Percentiles rank a stretch among this genome's conserved stretches.
These are phyloP conservation scores for Tetracentron sinense DNA, from an alignment of 164 flowering plant species.

Conservation along the genomic window DNA sequence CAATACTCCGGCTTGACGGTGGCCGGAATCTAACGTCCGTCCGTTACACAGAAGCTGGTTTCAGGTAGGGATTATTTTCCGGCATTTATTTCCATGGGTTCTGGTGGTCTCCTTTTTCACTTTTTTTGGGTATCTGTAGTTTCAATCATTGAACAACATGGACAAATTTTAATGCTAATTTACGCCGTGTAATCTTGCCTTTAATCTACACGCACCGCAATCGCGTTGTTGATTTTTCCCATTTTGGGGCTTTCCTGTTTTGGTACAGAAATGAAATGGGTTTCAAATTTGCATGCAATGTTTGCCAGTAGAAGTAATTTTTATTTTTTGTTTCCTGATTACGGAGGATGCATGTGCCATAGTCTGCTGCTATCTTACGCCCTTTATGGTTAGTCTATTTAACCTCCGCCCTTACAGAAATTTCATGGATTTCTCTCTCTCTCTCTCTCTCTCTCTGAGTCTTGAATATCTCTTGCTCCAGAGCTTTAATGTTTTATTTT, in stretches of 20 bases:
- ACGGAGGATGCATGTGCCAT: neutral
- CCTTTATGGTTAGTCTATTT: neutral
- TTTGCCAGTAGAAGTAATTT: neutral
- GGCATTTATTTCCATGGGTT: neutral
- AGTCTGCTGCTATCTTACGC: conserved; percentile 1
- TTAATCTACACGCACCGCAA: neutral
- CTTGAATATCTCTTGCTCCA: too few relatives aligned
- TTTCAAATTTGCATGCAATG: neutral
- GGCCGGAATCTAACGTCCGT: neutral
- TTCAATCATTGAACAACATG: neutral
- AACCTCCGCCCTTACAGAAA: neutral
- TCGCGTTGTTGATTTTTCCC: neutral
- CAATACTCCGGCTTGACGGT: neutral
- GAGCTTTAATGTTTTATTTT: too few relatives aligned
- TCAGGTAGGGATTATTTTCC: neutral
- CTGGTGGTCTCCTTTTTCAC: too few relatives aligned
- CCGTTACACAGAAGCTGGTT: neutral
- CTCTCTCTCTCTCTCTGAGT: too few relatives aligned
- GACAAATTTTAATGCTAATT: neutral
- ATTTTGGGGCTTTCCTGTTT: neutral
- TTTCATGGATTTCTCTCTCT: too few relatives aligned
- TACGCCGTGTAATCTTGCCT: neutral
- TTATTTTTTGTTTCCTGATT: neutral
- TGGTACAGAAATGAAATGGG: neutral
- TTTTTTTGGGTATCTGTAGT: neutral